Base-by-base conservation (phyloP, 768 basidiomycete genomes). In the Collybia sordida region DNA sequence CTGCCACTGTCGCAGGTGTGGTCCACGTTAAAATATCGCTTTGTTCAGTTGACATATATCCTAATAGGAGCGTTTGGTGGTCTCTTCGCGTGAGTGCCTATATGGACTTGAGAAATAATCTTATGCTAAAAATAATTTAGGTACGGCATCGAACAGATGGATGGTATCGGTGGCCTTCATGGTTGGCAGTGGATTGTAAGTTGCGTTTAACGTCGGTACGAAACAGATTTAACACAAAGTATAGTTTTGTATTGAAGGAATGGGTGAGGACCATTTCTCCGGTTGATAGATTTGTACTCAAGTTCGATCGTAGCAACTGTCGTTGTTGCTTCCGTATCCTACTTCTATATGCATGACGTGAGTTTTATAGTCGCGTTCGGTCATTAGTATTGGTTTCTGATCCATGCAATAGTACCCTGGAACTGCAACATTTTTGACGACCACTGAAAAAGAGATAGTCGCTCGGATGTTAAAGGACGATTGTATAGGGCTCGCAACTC, bases 331-430 rank as follows among this genome's bases (percentile, higher is more conserved):
- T 15, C 66, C 22, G 49, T 65, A 0, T 67, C 78, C 31, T 82
- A 71, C 59, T 83, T 78, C 60, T 71, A 72, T 61, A 77, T 84
- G 68, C 65, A 82, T 51, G 81, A 83, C 60, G 78, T 78, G 47
- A 35, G 74, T 11, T 31, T 31, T 14, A 3, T 47, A 34, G n/a
- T 34, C 15, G 12, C 39, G 15, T 15, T 37, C 35, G 19, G 23
- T 45, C 15, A 22, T 45, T 15, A n/a, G 4, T 8, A 18, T 11
- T 11, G 6, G 12, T 22, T 53, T 23, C 21, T 4, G 23, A 48
- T 47, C 24, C 23, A 22, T 7, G 19, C 1, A 31, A 51, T 53
- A 80, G 78, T 83, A 78, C 61, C 81, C 82, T 21, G 75, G 78
- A 54, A 85, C 82, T 1, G 82, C 82, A 9, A 70, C 64, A 19